These are phyloP conservation scores for Talaromyces liani DNA, from an alignment of 495 filamentous ascomycete species.

Conservation along the genomic window DNA sequence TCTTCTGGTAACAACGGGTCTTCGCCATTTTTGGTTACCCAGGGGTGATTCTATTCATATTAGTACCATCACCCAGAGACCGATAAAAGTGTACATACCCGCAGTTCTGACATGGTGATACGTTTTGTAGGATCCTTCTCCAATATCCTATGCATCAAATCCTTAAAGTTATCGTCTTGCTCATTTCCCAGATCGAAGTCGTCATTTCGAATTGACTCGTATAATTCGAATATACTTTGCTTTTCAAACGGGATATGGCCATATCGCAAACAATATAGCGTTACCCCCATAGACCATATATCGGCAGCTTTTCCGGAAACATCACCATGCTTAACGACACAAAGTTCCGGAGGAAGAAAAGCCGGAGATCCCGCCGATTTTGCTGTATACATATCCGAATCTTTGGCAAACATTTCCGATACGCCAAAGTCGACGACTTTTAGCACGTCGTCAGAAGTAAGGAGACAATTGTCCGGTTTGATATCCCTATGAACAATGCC, in stretches of 20 bases:
- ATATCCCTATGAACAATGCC: conserved; percentile 96
- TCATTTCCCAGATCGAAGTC: conserved; percentile 37
- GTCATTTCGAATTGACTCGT: conserved; percentile 76
- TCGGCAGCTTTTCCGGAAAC: conserved; percentile 86
- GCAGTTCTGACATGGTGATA: conserved; percentile 71
- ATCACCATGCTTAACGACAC: conserved; percentile 79
- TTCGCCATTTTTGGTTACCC: conserved; percentile 78
- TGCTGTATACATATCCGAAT: conserved; percentile 80
- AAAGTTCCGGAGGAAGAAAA: conserved; percentile 90
- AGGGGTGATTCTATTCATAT: conserved; percentile 68
- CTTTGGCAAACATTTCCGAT: conserved; percentile 95
- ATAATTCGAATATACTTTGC: conserved; percentile 72
- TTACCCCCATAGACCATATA: conserved; percentile 98
- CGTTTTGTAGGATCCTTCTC: conserved; percentile 72
- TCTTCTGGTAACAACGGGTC: conserved; percentile 75
- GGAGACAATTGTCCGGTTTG: conserved; percentile 91
- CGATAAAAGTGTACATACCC: conserved; percentile 47
- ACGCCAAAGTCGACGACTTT: conserved; percentile 99
- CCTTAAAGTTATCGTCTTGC: conserved; percentile 50
- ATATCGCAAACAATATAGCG: conserved; percentile 86
- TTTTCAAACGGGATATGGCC: conserved; percentile 80
- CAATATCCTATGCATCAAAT: conserved; percentile 60
- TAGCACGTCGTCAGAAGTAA: conserved; percentile 83
- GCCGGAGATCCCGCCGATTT: conserved; percentile 95
- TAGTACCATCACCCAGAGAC: conserved; percentile 2